phyloP scores from a whole-genome alignment of 23 red algal species.

The Agarophyton chilense region DNA sequence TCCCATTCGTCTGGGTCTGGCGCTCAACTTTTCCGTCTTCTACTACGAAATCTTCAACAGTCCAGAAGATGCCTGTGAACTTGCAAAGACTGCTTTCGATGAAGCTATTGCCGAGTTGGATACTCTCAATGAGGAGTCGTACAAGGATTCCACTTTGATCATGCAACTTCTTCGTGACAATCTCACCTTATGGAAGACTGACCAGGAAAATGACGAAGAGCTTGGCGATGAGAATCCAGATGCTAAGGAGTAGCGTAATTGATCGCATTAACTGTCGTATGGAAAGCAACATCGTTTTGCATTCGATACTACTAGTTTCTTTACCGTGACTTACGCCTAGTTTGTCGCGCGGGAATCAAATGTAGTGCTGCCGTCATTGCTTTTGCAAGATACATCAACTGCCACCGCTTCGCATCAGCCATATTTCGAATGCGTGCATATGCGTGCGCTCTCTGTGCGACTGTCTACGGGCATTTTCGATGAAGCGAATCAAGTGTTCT shows the following conservation, averaged over 20 bases:
- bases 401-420: slow-evolving; percentile 7
- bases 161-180: slow-evolving; percentile 99
- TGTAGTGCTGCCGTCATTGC: neutral
- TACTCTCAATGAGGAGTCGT: slow-evolving; percentile 91
- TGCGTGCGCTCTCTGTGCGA: neutral
- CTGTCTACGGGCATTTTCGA: slow-evolving; percentile 24
- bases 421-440: neutral
- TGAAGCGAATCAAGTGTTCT: slow-evolving; percentile 13
- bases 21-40: slow-evolving; percentile 99
- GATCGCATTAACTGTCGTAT: slow-evolving; percentile 8
- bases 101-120: slow-evolving; percentile 99
- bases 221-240: slow-evolving; percentile 62
- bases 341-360: neutral
- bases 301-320: slow-evolving; percentile 5
- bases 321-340: neutral
- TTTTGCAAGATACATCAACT: neutral
- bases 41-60: slow-evolving; percentile 99
- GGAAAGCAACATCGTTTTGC: slow-evolving; percentile 1
- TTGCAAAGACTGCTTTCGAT: slow-evolving; percentile 99
- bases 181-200: slow-evolving; percentile 94
- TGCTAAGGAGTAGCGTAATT: slow-evolving; percentile 39
- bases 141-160: slow-evolving; percentile 99
- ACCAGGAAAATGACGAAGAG: slow-evolving; percentile 56
- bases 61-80: slow-evolving; percentile 87
- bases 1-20: slow-evolving; percentile 96